A percentile compares a stretch with the other conserved stretches of the same genome.
These are phyloP conservation scores for Drosera capensis DNA, from an alignment of 148 eudicot genomes.

Conservation along the genomic window DNA sequence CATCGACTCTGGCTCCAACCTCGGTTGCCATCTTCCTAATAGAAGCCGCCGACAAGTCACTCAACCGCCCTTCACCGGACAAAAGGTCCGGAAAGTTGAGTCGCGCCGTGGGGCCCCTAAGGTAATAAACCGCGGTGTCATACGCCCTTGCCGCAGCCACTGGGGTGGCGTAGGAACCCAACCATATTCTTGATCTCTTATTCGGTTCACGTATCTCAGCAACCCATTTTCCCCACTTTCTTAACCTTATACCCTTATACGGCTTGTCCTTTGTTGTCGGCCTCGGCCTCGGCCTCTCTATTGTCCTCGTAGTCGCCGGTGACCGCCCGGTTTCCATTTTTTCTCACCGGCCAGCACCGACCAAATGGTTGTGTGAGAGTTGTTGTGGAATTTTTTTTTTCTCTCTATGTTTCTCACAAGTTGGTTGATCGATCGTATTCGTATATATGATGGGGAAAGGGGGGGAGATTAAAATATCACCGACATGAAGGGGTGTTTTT, in stretches of 20 bases:
- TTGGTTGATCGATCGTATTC: background rate
- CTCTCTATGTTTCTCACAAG: background rate
- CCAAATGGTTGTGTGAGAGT: too few relatives aligned
- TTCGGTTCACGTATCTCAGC: slow-evolving; percentile 93
- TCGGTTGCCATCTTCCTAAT: slow-evolving; percentile 73
- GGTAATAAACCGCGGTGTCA: slow-evolving; percentile 78
- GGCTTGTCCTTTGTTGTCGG: slow-evolving; percentile 30
- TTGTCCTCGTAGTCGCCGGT: slow-evolving; percentile 11
- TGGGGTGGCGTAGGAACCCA: slow-evolving; percentile 71
- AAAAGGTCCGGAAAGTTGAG: slow-evolving; percentile 70
- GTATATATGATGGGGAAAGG: background rate
- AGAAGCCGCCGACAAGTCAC: slow-evolving; percentile 38
- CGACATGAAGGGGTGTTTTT: too few relatives aligned
- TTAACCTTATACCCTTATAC: slow-evolving; percentile 84
- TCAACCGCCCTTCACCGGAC: slow-evolving; percentile 12
- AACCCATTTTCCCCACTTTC: slow-evolving; percentile 99
- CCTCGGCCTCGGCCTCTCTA: slow-evolving; percentile 23
- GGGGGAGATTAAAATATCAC: background rate
- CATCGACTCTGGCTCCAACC: slow-evolving; percentile 82
- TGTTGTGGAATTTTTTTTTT: background rate
- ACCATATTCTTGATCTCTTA: slow-evolving; percentile 82
- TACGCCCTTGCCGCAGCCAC: slow-evolving; percentile 87
- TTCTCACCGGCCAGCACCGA: background rate
- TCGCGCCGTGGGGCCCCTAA: slow-evolving; percentile 62
- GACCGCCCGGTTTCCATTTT: background rate